Evolutionary conservation across 108 stramenopile genomes (phyloP).

Genomic region (Nitzschia palea): DNA sequence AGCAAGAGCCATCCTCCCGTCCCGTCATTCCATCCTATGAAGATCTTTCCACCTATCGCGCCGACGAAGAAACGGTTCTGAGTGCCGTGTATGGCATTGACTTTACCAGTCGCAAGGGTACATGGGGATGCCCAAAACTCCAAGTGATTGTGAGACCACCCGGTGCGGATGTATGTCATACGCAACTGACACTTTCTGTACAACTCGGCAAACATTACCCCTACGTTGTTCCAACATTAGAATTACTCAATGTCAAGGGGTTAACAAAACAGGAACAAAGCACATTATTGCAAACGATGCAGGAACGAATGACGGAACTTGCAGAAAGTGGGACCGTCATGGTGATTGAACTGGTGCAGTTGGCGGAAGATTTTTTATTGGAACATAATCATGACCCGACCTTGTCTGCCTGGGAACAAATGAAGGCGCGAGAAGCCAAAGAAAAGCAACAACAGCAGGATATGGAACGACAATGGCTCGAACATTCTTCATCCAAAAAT

Average conservation of each 20-base stretch:
- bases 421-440: constrained; percentile 51
- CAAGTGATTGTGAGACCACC: constrained; percentile 47
- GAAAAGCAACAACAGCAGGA: constrained; percentile 36
- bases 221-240: constrained; percentile 58
- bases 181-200: constrained; percentile 41
- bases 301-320: constrained; percentile 49
- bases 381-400: constrained; percentile 57
- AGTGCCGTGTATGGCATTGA: constrained; percentile 77
- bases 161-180: constrained; percentile 8
- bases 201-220: constrained; percentile 69
- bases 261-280: constrained; percentile 39
- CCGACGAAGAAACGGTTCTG: constrained; percentile 78
- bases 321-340: constrained; percentile 61
- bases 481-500: not conserved
- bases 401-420: constrained; percentile 63
- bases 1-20: not conserved
- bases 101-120: constrained; percentile 46
- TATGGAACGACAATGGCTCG: constrained; percentile 3
- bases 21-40: constrained; percentile 43
- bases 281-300: constrained; percentile 37
- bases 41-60: constrained; percentile 63
- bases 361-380: constrained; percentile 71
- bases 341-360: constrained; percentile 75
- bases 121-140: constrained; percentile 43
- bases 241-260: constrained; percentile 50